Percentiles rank a stretch among this genome's conserved stretches.
Evolutionary conservation across 805 yeast species (phyloP).

Genomic region (Myxozyma udenii): DNA sequence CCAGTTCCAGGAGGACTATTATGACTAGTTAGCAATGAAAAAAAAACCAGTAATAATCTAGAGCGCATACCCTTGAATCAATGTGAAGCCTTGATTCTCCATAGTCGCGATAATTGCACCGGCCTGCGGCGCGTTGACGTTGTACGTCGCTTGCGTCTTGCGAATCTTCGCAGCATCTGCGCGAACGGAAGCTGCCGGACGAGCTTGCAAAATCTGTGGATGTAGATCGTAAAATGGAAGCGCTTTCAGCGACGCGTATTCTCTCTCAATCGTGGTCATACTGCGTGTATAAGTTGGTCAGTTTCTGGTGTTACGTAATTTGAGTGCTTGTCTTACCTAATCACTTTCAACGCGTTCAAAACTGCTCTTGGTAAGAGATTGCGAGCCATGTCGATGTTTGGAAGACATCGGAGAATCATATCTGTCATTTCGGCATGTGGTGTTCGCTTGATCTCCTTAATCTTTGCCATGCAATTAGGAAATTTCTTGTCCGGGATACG

Average conservation of each 20-base stretch:
- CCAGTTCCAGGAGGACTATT: constrained; percentile 89
- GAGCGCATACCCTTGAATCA: constrained; percentile 69
- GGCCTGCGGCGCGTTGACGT: constrained; percentile 87
- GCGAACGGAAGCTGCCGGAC: constrained; percentile 47
- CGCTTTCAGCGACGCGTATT: constrained; percentile 78
- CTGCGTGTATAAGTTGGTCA: too few relatives aligned
- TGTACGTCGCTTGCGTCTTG: constrained; percentile 48
- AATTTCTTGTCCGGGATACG: constrained; percentile 25
- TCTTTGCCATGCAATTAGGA: constrained; percentile 71
- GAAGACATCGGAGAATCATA: constrained; percentile 64
- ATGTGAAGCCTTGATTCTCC: constrained; percentile 67
- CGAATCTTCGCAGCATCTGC: constrained; percentile 42
- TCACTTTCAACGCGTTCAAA: constrained; percentile 66
- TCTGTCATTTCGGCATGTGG: constrained; percentile 63
- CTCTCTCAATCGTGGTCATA: constrained; percentile 91
- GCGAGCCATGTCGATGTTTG: constrained; percentile 48
- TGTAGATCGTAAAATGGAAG: constrained; percentile 75
- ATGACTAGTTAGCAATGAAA: background rate
- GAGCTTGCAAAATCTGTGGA: constrained; percentile 63
- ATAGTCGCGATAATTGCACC: constrained; percentile 76
- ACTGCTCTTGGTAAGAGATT: constrained; percentile 61
- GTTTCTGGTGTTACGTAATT: too few relatives aligned
- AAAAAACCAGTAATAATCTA: background rate
- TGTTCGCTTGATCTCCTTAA: constrained; percentile 66
- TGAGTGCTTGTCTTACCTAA: constrained; percentile 51